phyloP scores from a whole-genome alignment of 1,284 basidiomycete species.

The Calocybe gambosa region DNA sequence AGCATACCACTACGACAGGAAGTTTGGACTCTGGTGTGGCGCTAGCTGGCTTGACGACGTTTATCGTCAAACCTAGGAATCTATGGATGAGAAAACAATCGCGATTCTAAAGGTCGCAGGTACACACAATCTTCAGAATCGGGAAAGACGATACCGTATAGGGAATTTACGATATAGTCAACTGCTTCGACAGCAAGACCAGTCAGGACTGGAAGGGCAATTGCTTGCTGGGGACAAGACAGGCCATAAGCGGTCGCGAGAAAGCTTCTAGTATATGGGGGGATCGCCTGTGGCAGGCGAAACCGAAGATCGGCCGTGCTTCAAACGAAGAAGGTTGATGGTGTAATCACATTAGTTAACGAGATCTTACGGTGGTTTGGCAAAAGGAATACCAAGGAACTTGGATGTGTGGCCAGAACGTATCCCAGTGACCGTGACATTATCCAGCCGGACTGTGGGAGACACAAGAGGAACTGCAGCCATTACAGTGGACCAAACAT shows the following conservation, averaged over 20 bases:
- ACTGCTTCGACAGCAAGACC: slow-evolving; percentile 28
- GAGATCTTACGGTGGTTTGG: slow-evolving; percentile 33
- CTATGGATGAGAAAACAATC: not conserved
- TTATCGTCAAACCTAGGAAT: slow-evolving; percentile 45
- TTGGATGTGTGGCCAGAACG: slow-evolving; percentile 24
- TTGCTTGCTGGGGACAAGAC: slow-evolving; percentile 44
- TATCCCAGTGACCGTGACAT: slow-evolving; percentile 34
- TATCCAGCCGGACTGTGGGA: slow-evolving; percentile 32
- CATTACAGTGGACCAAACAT: not conserved
- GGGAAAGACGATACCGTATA: slow-evolving; percentile 28
- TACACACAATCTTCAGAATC: slow-evolving; percentile 44
- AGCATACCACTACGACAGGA: slow-evolving; percentile 49
- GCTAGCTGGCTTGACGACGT: slow-evolving; percentile 45
- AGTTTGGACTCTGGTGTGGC: slow-evolving; percentile 33
- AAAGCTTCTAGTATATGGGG: slow-evolving; percentile 34
- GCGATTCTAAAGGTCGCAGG: not conserved
- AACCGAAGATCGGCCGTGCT: slow-evolving; percentile 45
- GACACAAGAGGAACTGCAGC: slow-evolving; percentile 20
- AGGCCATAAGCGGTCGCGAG: slow-evolving; percentile 38
- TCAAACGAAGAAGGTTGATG: not conserved
- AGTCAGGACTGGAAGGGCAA: slow-evolving; percentile 27
- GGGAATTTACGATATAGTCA: slow-evolving; percentile 30
- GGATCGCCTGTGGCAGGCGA: slow-evolving; percentile 36
- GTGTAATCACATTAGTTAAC: not conserved
- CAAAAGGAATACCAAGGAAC: slow-evolving; percentile 51